A percentile compares a stretch with the other conserved stretches of the same genome.
These are phyloP conservation scores for Amanita brunnescens DNA, from an alignment of 768 basidiomycete species.

Conservation along the genomic window DNA sequence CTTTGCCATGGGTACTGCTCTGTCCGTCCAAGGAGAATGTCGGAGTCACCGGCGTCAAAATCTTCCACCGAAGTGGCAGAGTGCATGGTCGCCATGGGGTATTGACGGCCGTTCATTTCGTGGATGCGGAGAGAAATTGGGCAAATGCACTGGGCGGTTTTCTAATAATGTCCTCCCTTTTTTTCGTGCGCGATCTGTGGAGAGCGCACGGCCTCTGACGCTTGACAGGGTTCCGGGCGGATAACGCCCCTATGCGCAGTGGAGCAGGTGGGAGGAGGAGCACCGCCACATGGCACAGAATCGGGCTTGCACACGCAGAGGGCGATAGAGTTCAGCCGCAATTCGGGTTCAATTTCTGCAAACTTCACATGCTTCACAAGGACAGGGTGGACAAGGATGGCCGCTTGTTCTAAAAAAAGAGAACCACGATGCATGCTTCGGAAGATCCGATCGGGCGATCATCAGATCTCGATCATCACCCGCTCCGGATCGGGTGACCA, in stretches of 20 bases:
- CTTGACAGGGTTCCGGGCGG: no score
- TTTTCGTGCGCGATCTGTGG: not conserved
- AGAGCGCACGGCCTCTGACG: not conserved
- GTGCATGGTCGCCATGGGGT: slow-evolving; percentile 1
- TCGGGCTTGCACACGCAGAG: no score
- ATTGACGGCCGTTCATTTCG: not conserved
- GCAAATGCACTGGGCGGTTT: not conserved
- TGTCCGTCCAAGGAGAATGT: slow-evolving; percentile 8
- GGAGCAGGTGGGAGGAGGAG: no score
- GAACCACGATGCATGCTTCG: not conserved
- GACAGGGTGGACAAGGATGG: no score
- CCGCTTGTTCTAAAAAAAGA: no score
- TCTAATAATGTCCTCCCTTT: not conserved
- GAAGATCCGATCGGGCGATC: not conserved
- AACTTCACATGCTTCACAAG: no score
- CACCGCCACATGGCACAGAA: no score
- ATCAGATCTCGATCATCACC: not conserved
- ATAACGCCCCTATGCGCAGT: no score
- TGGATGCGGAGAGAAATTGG: not conserved
- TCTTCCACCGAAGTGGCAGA: not conserved
- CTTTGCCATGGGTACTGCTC: slow-evolving; percentile 1
- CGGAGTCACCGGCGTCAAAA: not conserved
- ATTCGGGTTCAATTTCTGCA: no score
- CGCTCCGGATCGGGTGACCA: no score
- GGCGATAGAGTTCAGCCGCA: no score